phyloP scores from a whole-genome alignment of 768 basidiomycete genomes.

The Daedaleopsis sinensis region DNA sequence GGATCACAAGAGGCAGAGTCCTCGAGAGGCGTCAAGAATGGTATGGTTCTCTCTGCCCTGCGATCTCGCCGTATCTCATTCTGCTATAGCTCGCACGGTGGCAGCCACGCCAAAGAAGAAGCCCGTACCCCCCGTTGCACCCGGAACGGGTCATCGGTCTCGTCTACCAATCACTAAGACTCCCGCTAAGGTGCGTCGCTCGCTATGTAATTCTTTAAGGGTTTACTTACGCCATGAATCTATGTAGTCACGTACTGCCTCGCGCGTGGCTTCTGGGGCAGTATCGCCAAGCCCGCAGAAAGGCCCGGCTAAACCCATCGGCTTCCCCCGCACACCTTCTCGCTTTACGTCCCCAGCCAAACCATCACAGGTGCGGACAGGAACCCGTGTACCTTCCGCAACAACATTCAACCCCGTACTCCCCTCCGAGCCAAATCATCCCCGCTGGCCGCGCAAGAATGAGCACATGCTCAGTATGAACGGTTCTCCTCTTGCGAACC shows the following conservation, averaged over 20 bases:
- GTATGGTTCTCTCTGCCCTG: conserved; percentile 39
- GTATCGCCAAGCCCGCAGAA: conserved; percentile 42
- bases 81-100: conserved; percentile 45
- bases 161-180: conserved; percentile 35
- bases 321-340: conserved; percentile 35
- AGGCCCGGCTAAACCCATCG: conserved; percentile 24
- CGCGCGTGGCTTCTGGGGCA: conserved; percentile 30
- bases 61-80: background rate
- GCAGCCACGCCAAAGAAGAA: conserved; percentile 55
- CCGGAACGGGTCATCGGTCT: conserved; percentile 55
- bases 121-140: conserved; percentile 49
- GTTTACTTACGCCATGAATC: conserved; percentile 7
- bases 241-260: conserved; percentile 28
- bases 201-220: background rate
- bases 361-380: conserved; percentile 27
- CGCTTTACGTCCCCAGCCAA: conserved; percentile 54
- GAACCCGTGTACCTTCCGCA: conserved; percentile 51
- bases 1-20: conserved; percentile 35
- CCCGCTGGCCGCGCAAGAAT: conserved; percentile 71
- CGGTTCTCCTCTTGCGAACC: conserved; percentile 82
- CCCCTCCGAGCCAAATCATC: conserved; percentile 38
- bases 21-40: conserved; percentile 59
- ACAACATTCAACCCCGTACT: conserved; percentile 76
- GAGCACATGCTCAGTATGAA: conserved; percentile 83
- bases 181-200: conserved; percentile 31